Percentiles rank a stretch among this genome's conserved stretches.
phyloP scores from a whole-genome alignment of 345 rosid species.

The Citrus inodora region DNA sequence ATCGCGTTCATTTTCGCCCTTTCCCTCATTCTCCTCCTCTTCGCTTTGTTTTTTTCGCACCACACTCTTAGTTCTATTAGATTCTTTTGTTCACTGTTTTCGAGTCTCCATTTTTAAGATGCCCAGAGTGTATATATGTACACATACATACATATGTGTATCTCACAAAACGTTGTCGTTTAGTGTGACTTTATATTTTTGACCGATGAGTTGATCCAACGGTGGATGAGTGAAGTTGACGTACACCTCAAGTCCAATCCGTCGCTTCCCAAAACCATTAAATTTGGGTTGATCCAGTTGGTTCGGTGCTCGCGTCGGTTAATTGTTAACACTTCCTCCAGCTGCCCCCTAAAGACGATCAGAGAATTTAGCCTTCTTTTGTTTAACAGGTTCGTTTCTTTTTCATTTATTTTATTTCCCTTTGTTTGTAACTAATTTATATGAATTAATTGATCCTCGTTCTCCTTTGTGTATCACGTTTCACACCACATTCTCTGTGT shows the following conservation, averaged over 20 bases:
- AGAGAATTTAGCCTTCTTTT: background rate
- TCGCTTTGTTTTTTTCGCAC: background rate
- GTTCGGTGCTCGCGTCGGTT: background rate
- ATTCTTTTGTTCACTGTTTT: background rate
- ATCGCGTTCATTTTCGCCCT: constrained; percentile 43
- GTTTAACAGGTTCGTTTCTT: background rate
- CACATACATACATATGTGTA: no score
- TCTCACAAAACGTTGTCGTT: background rate
- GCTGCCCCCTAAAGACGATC: background rate
- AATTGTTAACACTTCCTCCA: background rate
- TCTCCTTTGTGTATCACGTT: no score
- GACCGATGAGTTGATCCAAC: background rate
- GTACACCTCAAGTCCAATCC: background rate
- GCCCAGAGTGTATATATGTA: background rate
- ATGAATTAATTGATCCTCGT: no score
- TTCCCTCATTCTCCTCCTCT: constrained; percentile 7
- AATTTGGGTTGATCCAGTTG: background rate
- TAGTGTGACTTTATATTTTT: background rate
- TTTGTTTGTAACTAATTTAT: no score
- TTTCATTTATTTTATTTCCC: no score
- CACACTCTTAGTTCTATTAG: no score
- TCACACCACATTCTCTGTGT: no score
- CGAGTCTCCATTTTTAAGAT: background rate
- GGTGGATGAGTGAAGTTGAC: background rate
- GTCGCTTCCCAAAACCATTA: background rate